Evolutionary conservation across 2,329 filamentous ascomycete genomes (phyloP), one percentile per base, ranked within the genome.

Genomic region (Apiospora aurea): DNA sequence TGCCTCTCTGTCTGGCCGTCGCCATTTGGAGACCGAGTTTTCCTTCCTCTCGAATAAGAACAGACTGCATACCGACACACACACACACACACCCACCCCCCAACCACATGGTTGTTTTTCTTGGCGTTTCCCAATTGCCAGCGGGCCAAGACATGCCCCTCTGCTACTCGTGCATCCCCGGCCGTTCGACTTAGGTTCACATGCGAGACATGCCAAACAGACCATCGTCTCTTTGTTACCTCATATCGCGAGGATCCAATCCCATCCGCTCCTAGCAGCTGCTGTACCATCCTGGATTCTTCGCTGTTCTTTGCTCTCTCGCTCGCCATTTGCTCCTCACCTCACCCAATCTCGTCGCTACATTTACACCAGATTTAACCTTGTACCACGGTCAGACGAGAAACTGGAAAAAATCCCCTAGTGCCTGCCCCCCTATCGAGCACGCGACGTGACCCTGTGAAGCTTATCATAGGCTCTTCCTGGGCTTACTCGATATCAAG

Each of bases 201-300:
- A 64, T 41, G 57, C 57, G 57, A 64, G 57, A 64, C 57, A 64
- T 64, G 57, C 11, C 57, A 64, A 64, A 64, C 57, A 41, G 57
- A n/a, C 57, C 34, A 64, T 64, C 57, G 57, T 64, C 34, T 41
- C 57, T 64, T 64, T 64, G 57, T 64, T 64, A 64, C 57, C 57
- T 64, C 57, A 64, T 41, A 64, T 64, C 29, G 38, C 57, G 34
- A 64, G 57, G 57, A 41, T 64, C 57, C 57, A 41, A 64, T 64
- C 57, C 57, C 34, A 18, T 41, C 57, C 57, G 57, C 34, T 41
- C 34, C 57, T 64, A 41, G 13, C 6, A 41, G n/a, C 57, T 64
- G 57, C 57, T n/a, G 57, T 64, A 14, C 57, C 4, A 8, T 41
- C 57, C 57, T 18, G 18, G 29, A 29, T 64, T 64, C 5, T n/a